These are phyloP conservation scores for Phragmites australis DNA, from an alignment of 176 grass and related monocot genomes.

Conservation along the genomic window DNA sequence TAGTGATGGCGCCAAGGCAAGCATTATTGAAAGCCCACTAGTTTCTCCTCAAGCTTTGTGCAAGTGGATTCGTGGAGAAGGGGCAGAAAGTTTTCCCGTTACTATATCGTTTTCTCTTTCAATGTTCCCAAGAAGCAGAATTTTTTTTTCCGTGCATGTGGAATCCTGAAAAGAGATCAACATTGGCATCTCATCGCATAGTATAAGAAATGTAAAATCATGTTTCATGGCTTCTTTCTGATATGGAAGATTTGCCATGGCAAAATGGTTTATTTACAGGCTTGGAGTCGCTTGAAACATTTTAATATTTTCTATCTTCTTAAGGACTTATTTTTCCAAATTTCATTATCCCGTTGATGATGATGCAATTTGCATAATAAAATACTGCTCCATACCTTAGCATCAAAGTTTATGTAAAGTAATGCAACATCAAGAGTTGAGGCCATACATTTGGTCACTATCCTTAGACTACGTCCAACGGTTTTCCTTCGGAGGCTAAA, in stretches of 20 bases:
- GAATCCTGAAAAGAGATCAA: conserved; percentile 32
- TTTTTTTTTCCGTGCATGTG: neutral
- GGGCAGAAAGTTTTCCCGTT: conserved; percentile 39
- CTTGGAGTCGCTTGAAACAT: neutral
- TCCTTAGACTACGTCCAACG: too few species aligned
- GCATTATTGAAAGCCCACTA: conserved; percentile 41
- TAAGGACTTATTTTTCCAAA: neutral
- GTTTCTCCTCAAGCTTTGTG: conserved; percentile 45
- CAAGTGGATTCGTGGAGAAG: conserved; percentile 44
- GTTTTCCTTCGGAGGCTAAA: too few species aligned
- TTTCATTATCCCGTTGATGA: neutral
- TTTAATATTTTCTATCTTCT: neutral
- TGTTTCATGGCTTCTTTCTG: conserved; percentile 6
- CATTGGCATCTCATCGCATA: neutral
- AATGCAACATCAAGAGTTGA: conserved; percentile 26
- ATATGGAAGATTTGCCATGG: conserved; percentile 22
- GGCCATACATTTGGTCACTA: conserved; percentile 21
- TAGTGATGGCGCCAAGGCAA: conserved; percentile 36
- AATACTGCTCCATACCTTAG: conserved; percentile 30
- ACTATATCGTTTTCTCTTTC: conserved; percentile 40
- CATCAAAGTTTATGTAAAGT: conserved; percentile 26
- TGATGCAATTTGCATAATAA: conserved; percentile 33
- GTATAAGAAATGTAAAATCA: neutral
- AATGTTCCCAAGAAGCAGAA: conserved; percentile 21
- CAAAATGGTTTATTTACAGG: neutral